A percentile compares a stretch with the other conserved stretches of the same genome.
phyloP scores from a whole-genome alignment of 306 rosid genomes.

The Begonia loranthoides region DNA sequence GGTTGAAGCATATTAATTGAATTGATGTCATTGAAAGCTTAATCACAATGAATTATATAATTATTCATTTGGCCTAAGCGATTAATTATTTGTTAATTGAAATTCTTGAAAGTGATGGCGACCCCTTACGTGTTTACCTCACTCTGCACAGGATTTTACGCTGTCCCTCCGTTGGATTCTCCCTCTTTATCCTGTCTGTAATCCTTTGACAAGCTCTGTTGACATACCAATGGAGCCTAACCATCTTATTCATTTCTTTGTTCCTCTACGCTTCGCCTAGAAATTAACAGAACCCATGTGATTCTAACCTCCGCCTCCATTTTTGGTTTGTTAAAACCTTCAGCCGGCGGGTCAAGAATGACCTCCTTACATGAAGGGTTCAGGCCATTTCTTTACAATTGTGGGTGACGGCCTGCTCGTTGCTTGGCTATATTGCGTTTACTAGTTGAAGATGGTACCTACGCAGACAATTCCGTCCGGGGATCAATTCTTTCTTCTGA shows the following conservation, averaged over 20 bases:
- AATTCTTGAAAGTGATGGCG: neutral
- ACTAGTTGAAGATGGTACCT: constrained; percentile 96
- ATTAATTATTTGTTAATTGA: no score
- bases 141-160: no score
- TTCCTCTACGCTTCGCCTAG: constrained; percentile 4
- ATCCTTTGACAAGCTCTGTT: neutral
- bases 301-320: no score
- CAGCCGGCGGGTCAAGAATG: constrained; percentile 34
- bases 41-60: no score
- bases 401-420: constrained; percentile 87
- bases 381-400: constrained; percentile 70
- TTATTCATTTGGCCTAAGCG: no score
- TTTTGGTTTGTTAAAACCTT: constrained; percentile 7
- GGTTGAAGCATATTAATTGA: no score
- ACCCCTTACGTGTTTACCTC: neutral
- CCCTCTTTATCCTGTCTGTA: neutral
- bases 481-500: constrained; percentile 51
- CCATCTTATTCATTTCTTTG: constrained; percentile 8
- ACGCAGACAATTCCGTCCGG: constrained; percentile 84
- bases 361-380: constrained; percentile 38
- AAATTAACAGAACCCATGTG: constrained; percentile 32
- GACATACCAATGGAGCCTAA: neutral
- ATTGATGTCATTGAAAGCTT: no score
- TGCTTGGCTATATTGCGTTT: constrained; percentile 81
- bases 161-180: no score